phyloP scores from a whole-genome alignment of 192 early-diverging fungal genomes.

The Linnemannia exigua region DNA sequence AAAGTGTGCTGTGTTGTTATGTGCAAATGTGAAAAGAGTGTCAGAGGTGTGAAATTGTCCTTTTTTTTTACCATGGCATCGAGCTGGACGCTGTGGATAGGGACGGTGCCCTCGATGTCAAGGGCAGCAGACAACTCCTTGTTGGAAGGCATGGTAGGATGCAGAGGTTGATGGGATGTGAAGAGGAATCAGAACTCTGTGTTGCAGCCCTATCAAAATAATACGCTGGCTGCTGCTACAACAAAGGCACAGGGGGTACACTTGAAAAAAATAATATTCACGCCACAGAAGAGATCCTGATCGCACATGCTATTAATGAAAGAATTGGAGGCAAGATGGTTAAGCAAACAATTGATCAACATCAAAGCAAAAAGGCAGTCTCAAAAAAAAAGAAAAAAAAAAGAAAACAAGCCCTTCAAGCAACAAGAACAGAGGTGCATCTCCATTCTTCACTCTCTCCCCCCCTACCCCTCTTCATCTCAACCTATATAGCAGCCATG shows the following conservation, averaged over 20 bases:
- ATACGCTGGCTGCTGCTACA: no score
- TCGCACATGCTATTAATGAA: not conserved
- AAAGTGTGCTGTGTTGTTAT: not conserved
- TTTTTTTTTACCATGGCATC: constrained; percentile 75
- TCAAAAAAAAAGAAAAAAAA: constrained; percentile 25
- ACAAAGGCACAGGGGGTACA: not conserved
- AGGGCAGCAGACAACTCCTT: constrained; percentile 65
- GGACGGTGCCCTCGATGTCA: constrained; percentile 71
- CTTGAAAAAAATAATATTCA: constrained; percentile 8
- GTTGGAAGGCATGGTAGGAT: constrained; percentile 49
- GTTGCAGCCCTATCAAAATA: not conserved
- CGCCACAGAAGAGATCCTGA: not conserved
- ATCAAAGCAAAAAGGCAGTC: constrained; percentile 10
- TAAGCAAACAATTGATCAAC: not conserved
- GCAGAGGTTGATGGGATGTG: constrained; percentile 21
- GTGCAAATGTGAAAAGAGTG: no score
- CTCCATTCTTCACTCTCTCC: not conserved
- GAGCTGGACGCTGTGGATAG: constrained; percentile 75
- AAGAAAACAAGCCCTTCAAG: not conserved
- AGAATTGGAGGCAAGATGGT: not conserved
- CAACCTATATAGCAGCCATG: constrained; percentile 57
- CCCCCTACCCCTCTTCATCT: not conserved
- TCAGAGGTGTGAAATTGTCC: no score
- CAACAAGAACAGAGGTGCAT: not conserved
- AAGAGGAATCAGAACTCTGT: constrained; percentile 13